A percentile compares a stretch with the other conserved stretches of the same genome.
phyloP scores from a whole-genome alignment of 371 early-diverging fungal genomes.

The Rhizomucor pusillus region DNA sequence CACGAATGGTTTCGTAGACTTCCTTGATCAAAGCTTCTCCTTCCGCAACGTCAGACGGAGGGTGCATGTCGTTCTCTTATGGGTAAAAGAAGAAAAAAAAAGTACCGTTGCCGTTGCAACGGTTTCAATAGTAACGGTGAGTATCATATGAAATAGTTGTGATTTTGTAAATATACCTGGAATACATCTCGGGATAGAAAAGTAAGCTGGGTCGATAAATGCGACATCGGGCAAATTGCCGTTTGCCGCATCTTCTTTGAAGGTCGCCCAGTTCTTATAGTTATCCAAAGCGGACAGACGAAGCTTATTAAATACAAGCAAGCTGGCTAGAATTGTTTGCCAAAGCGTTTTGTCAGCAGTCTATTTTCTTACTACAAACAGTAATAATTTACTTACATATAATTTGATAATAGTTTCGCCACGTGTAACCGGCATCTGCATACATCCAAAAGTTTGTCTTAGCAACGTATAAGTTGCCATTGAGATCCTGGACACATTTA shows the following conservation, averaged over 20 bases:
- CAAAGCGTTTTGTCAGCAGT: no score
- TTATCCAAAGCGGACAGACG: conserved; percentile 11
- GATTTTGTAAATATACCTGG: no score
- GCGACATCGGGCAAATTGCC: conserved; percentile 23
- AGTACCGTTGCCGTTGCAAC: conserved; percentile 1
- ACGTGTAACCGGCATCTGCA: conserved; percentile 5
- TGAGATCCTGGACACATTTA: neutral
- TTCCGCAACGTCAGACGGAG: conserved; percentile 23
- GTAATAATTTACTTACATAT: no score
- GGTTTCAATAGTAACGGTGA: no score
- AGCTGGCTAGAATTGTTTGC: no score
- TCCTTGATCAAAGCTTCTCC: conserved; percentile 24
- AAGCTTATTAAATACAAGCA: conserved; percentile 19
- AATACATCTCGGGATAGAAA: conserved; percentile 23
- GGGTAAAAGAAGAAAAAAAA: no score
- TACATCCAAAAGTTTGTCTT: neutral
- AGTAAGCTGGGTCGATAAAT: conserved; percentile 29
- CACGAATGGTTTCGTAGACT: conserved; percentile 30
- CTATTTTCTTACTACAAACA: no score
- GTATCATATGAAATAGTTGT: no score
- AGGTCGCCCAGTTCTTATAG: conserved; percentile 18
- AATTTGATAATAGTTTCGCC: conserved; percentile 20
- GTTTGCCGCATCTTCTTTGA: conserved; percentile 18
- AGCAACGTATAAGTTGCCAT: neutral
- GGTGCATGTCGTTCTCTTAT: conserved; percentile 23